Conservation (phyloP, 345 rosid species). For the Hibiscus mutabilis region DNA sequence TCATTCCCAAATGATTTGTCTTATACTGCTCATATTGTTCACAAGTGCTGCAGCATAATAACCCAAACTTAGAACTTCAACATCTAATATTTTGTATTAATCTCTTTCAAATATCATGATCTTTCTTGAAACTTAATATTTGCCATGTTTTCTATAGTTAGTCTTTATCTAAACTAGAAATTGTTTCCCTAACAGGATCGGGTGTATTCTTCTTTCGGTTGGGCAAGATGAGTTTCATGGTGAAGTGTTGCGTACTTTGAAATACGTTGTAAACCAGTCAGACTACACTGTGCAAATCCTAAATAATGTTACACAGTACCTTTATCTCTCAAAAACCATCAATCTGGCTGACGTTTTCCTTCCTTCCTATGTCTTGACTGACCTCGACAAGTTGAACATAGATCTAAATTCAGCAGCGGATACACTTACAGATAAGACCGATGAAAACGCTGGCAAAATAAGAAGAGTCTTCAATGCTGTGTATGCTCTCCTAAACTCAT, state of each 20-base stretch:
- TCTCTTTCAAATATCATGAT: not conserved
- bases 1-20: constrained; percentile 45
- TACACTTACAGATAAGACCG: constrained; percentile 58
- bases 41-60: constrained; percentile 82
- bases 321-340: constrained; percentile 77
- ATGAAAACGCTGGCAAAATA: constrained; percentile 60
- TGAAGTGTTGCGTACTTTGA: constrained; percentile 66
- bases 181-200: constrained; percentile 41
- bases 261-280: constrained; percentile 86
- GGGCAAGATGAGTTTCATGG: constrained; percentile 81
- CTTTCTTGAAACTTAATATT: not conserved
- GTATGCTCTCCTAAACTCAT: constrained; percentile 37
- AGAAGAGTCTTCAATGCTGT: constrained; percentile 54
- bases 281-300: constrained; percentile 80
- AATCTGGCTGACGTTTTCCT: constrained; percentile 70
- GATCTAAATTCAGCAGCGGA: constrained; percentile 71
- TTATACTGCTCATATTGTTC: constrained; percentile 72
- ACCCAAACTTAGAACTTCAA: constrained; percentile 19
- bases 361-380: constrained; percentile 59
- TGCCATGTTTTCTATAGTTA: not conserved
- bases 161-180: constrained; percentile 7
- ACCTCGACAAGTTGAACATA: constrained; percentile 66
- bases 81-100: not conserved
- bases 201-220: constrained; percentile 85
- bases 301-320: constrained; percentile 75